phyloP scores from a whole-genome alignment of 2,329 filamentous ascomycete genomes.

The Daldinia sp. region DNA sequence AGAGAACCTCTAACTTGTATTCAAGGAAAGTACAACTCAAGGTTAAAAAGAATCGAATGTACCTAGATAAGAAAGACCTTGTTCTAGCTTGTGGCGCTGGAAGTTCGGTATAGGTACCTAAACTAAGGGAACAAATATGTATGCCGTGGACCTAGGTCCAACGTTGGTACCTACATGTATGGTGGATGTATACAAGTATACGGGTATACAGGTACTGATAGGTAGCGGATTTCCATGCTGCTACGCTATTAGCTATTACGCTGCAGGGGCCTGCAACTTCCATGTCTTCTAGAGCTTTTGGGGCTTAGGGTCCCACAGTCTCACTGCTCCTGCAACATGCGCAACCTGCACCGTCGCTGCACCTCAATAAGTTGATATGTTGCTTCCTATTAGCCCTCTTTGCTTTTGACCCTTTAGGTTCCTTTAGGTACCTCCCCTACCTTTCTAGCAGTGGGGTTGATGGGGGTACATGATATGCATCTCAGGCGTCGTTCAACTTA shows the following conservation, averaged over 20 bases:
- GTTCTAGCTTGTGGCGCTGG: conserved; percentile 26
- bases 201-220: background rate
- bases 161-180: background rate
- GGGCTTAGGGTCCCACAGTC: conserved; percentile 1
- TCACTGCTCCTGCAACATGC: background rate
- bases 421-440: background rate
- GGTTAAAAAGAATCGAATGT: conserved; percentile 1
- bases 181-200: background rate
- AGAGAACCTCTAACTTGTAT: conserved; percentile 5
- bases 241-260: background rate
- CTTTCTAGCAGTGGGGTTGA: conserved; percentile 19
- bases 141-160: background rate
- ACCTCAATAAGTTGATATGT: background rate
- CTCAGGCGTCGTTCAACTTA: background rate
- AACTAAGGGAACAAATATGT: background rate
- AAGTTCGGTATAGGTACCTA: background rate
- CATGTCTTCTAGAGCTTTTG: background rate
- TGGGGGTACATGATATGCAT: conserved; percentile 18
- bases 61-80: conserved; percentile 27
- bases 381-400: background rate
- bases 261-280: conserved; percentile 1
- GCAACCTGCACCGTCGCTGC: background rate
- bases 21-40: conserved; percentile 14
- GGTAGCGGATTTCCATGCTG: background rate
- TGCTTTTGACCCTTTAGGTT: background rate